Evolutionary conservation across 495 filamentous ascomycete species (phyloP).

Genomic region (Hypoxylon trugodes): DNA sequence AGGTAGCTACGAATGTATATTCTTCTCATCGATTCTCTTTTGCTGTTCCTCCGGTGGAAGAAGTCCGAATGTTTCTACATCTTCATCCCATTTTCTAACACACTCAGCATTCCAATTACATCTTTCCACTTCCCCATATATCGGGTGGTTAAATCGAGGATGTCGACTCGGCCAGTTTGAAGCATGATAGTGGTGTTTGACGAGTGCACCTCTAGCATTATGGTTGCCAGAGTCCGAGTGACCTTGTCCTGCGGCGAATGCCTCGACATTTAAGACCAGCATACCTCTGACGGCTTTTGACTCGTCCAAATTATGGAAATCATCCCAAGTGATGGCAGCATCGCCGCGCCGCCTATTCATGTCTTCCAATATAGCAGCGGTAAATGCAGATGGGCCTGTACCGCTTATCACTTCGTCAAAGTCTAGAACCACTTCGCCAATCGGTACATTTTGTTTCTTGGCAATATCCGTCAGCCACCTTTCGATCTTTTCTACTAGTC

Average conservation of each 20-base stretch:
- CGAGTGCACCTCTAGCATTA: constrained; percentile 62
- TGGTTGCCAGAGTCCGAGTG: constrained; percentile 72
- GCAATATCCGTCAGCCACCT: constrained; percentile 65
- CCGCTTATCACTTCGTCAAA: constrained; percentile 74
- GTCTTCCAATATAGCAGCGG: constrained; percentile 65
- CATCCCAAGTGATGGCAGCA: constrained; percentile 57
- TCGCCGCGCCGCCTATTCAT: constrained; percentile 53
- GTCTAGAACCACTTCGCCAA: constrained; percentile 65
- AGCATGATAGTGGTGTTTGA: constrained; percentile 71
- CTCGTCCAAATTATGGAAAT: constrained; percentile 66
- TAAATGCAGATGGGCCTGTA: constrained; percentile 74
- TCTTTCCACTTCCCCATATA: constrained; percentile 68
- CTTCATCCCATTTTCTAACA: constrained; percentile 64
- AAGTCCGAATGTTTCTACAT: constrained; percentile 58
- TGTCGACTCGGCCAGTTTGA: constrained; percentile 68
- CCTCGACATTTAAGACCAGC: constrained; percentile 68
- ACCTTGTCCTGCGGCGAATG: constrained; percentile 70
- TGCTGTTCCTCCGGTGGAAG: constrained; percentile 58
- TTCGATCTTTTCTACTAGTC: constrained; percentile 67
- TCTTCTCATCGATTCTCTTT: constrained; percentile 55
- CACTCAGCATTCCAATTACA: constrained; percentile 71
- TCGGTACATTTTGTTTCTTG: constrained; percentile 57
- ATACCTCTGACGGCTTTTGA: constrained; percentile 64
- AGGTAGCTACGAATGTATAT: constrained; percentile 13
- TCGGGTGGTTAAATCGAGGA: constrained; percentile 66